phyloP scores from a whole-genome alignment of 2,329 filamentous ascomycete genomes.

The Aspergillus piperis region DNA sequence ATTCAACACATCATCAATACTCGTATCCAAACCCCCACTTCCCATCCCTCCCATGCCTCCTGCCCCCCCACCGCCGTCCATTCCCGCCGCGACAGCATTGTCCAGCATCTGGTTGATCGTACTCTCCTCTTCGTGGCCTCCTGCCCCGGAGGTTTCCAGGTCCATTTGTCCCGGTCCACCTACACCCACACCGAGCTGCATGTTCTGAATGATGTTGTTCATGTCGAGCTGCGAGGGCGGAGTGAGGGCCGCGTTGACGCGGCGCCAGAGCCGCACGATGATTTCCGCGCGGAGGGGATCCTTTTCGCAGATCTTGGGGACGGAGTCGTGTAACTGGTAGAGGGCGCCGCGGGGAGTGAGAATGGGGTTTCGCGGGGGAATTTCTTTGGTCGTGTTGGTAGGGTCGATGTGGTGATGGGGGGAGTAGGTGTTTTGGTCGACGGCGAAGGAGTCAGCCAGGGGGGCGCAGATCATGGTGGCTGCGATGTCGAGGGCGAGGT shows the following conservation, averaged over 20 bases:
- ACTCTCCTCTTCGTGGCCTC: slow-evolving; percentile 26
- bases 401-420: slow-evolving; percentile 36
- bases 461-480: slow-evolving; percentile 47
- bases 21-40: slow-evolving; percentile 35
- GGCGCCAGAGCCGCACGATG: slow-evolving; percentile 48
- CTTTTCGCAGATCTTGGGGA: slow-evolving; percentile 45
- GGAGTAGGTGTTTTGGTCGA: slow-evolving; percentile 34
- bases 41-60: slow-evolving; percentile 25
- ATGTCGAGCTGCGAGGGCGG: slow-evolving; percentile 45
- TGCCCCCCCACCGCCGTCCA: slow-evolving; percentile 26
- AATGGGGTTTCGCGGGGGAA: slow-evolving; percentile 34
- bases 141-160: slow-evolving; percentile 26
- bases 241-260: slow-evolving; percentile 44
- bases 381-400: slow-evolving; percentile 27
- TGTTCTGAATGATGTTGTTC: slow-evolving; percentile 46
- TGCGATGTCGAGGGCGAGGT: slow-evolving; percentile 47
- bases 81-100: slow-evolving; percentile 38
- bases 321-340: slow-evolving; percentile 38
- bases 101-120: slow-evolving; percentile 43
- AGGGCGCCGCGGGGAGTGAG: slow-evolving; percentile 47
- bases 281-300: slow-evolving; percentile 48
- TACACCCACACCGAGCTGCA: slow-evolving; percentile 37
- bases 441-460: slow-evolving; percentile 41
- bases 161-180: slow-evolving; percentile 36
- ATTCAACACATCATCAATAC: slow-evolving; percentile 48